phyloP scores from a whole-genome alignment of 116 monocot species.

The Zostera marina region DNA sequence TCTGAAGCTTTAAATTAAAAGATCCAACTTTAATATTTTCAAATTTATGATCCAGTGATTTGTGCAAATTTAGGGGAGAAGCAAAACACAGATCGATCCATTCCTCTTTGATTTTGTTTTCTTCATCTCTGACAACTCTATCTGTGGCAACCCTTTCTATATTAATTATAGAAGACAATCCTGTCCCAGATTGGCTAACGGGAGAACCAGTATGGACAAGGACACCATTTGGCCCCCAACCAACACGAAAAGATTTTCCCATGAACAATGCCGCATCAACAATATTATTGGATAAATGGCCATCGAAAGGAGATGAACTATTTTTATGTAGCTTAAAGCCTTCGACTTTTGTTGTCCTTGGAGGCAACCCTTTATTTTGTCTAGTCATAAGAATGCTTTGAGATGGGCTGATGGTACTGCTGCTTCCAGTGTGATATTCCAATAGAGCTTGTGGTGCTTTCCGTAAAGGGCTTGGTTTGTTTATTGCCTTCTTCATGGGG shows the following conservation, averaged over 20 bases:
- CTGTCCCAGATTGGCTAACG: slow-evolving; percentile 25
- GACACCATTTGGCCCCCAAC: slow-evolving; percentile 95
- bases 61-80: slow-evolving; percentile 57
- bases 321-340: slow-evolving; percentile 72
- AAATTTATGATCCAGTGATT: slow-evolving; percentile 51
- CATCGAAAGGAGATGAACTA: slow-evolving; percentile 39
- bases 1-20: slow-evolving; percentile 46
- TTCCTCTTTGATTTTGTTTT: slow-evolving; percentile 46
- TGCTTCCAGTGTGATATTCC: slow-evolving; percentile 39
- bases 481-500: slow-evolving; percentile 26
- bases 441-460: slow-evolving; percentile 54
- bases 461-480: slow-evolving; percentile 22
- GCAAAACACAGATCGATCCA: slow-evolving; percentile 63
- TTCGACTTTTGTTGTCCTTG: slow-evolving; percentile 35
- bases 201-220: slow-evolving; percentile 83
- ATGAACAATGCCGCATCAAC: slow-evolving; percentile 89
- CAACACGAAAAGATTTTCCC: slow-evolving; percentile 96
- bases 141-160: slow-evolving; percentile 71
- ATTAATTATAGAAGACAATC: slow-evolving; percentile 63
- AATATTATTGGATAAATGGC: slow-evolving; percentile 39
- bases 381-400: slow-evolving; percentile 62
- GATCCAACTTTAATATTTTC: slow-evolving; percentile 25
- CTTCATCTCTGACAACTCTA: slow-evolving; percentile 51
- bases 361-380: slow-evolving; percentile 51
- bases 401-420: slow-evolving; percentile 26